These are phyloP conservation scores for Nakazawaea anatomiae DNA, from an alignment of 805 yeast genomes.

Conservation along the genomic window DNA sequence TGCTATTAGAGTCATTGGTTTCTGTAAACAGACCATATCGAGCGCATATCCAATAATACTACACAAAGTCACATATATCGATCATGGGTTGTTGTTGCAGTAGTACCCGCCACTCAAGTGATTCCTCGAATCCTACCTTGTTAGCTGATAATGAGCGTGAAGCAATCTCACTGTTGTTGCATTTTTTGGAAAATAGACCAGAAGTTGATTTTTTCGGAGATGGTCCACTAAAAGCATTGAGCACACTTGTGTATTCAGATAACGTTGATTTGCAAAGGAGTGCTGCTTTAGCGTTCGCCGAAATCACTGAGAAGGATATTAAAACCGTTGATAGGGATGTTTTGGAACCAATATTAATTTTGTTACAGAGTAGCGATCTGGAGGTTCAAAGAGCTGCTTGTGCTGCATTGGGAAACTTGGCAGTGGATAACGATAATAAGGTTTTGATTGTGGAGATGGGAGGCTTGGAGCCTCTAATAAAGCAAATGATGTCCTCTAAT, in stretches of 20 bases:
- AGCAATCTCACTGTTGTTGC: constrained; percentile 86
- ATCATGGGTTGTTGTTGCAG: constrained; percentile 48
- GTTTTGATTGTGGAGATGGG: constrained; percentile 95
- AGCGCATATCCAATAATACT: too few relatives aligned
- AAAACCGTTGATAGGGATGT: constrained; percentile 88
- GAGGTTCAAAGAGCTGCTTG: constrained; percentile 99
- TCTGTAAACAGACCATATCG: neutral
- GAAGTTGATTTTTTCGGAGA: constrained; percentile 86
- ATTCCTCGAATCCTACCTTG: constrained; percentile 67
- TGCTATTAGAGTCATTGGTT: neutral
- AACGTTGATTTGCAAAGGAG: constrained; percentile 92
- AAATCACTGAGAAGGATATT: constrained; percentile 94
- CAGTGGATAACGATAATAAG: constrained; percentile 94
- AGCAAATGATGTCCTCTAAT: constrained; percentile 96
- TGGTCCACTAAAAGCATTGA: constrained; percentile 83
- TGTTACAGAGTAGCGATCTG: constrained; percentile 80
- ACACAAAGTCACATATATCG: too few relatives aligned
- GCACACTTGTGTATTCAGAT: constrained; percentile 91
- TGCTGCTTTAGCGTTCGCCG: constrained; percentile 98
- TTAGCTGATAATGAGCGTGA: constrained; percentile 95
- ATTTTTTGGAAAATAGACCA: constrained; percentile 80
- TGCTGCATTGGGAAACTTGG: constrained; percentile 97
- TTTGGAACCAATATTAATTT: constrained; percentile 84
- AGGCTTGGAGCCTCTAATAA: constrained; percentile 90
- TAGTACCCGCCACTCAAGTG: constrained; percentile 36